Percentiles rank a stretch among this genome's conserved stretches.
Conservation (phyloP, 306 rosid genomes). For the Senna tora region DNA sequence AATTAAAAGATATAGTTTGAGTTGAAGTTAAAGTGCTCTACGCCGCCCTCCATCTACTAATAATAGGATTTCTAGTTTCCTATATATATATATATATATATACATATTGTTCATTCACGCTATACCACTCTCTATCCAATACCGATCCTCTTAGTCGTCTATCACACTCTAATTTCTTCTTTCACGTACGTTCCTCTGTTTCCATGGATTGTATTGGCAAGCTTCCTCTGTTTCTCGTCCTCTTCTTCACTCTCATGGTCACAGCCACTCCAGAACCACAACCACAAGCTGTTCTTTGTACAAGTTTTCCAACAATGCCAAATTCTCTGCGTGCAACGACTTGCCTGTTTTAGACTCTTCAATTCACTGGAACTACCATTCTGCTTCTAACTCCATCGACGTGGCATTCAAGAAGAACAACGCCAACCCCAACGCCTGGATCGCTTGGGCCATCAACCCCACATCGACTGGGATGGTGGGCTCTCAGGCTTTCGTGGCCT, state of each 20-base stretch:
- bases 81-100: no score
- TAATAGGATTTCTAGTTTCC: no score
- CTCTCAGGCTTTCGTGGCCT: slow-evolving; percentile 39
- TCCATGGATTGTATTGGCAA: not conserved
- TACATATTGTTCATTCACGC: no score
- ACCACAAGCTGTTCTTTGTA: slow-evolving; percentile 2
- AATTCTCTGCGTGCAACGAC: slow-evolving; percentile 35
- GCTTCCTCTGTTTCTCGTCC: not conserved
- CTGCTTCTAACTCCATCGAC: slow-evolving; percentile 19
- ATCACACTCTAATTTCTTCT: no score
- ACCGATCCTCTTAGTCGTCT: no score
- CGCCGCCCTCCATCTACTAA: no score
- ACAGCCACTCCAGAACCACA: not conserved
- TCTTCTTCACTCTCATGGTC: not conserved
- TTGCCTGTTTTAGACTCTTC: slow-evolving; percentile 37
- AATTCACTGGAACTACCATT: slow-evolving; percentile 42
- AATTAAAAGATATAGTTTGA: no score
- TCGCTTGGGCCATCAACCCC: slow-evolving; percentile 58
- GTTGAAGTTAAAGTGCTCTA: no score
- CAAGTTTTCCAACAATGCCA: slow-evolving; percentile 5
- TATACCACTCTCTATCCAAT: no score
- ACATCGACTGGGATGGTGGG: slow-evolving; percentile 51
- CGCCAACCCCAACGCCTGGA: slow-evolving; percentile 31
- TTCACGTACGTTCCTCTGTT: no score
- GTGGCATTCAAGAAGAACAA: slow-evolving; percentile 40